Conservation (phyloP, 495 filamentous ascomycete species). For the Pyronema omphalodes region DNA sequence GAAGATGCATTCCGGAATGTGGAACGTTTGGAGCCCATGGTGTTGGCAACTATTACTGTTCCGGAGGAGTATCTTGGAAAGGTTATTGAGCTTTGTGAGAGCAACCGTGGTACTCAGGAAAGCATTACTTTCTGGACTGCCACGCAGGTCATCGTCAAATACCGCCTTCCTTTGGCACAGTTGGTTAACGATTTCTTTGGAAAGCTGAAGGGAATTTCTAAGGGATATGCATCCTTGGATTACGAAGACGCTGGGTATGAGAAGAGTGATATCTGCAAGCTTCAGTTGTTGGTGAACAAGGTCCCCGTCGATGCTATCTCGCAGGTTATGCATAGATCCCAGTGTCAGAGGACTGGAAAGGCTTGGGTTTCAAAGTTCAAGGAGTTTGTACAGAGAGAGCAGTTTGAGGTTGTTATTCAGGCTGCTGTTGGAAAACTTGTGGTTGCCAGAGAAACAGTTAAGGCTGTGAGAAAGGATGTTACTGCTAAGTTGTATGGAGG, state of each 20-base stretch:
- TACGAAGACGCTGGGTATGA: conserved; percentile 77
- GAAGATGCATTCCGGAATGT: conserved; percentile 40
- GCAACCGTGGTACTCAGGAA: conserved; percentile 67
- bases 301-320: conserved; percentile 85
- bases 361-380: conserved; percentile 95
- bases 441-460: conserved; percentile 83
- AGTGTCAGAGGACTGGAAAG: conserved; percentile 55
- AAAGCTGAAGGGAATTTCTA: conserved; percentile 77
- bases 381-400: conserved; percentile 83
- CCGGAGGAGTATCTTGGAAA: conserved; percentile 87
- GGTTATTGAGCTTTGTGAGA: conserved; percentile 85
- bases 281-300: conserved; percentile 88
- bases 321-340: conserved; percentile 63
- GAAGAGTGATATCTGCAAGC: conserved; percentile 60
- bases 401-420: conserved; percentile 93
- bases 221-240: conserved; percentile 36
- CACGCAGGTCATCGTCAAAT: conserved; percentile 91
- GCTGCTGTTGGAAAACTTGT: conserved; percentile 68
- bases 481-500: conserved; percentile 83
- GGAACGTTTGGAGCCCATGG: conserved; percentile 62
- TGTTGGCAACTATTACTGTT: conserved; percentile 69
- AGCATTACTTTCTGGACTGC: conserved; percentile 77
- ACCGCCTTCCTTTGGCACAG: conserved; percentile 68
- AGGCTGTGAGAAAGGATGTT: conserved; percentile 91
- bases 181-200: conserved; percentile 96